Evolutionary conservation across 1,139 yeast species (phyloP).

Genomic region (Entelexis sorbosivorans): DNA sequence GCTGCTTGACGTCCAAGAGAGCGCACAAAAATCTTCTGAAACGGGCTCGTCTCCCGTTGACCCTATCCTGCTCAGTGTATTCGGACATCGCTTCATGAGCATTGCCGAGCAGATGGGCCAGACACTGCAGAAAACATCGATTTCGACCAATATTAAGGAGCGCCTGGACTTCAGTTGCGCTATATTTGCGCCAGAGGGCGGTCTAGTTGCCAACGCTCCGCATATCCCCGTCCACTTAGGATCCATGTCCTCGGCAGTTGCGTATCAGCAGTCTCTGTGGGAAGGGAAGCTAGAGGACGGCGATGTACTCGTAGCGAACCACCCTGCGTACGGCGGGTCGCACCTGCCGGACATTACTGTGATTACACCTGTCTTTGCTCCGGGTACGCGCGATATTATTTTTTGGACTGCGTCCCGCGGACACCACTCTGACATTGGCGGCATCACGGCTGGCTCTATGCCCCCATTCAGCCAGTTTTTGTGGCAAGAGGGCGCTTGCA

Average conservation of each 20-base stretch:
- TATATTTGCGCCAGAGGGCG: slow-evolving; percentile 61
- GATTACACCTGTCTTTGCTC: slow-evolving; percentile 58
- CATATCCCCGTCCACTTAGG: slow-evolving; percentile 83
- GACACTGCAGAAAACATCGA: slow-evolving; percentile 66
- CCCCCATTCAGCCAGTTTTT: slow-evolving; percentile 51
- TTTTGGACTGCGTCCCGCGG: slow-evolving; percentile 58
- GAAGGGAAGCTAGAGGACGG: slow-evolving; percentile 49
- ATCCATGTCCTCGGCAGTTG: slow-evolving; percentile 77
- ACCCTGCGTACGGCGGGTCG: slow-evolving; percentile 72
- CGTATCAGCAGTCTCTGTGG: slow-evolving; percentile 57
- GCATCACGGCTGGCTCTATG: slow-evolving; percentile 55
- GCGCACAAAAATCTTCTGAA: slow-evolving; percentile 30
- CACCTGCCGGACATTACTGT: slow-evolving; percentile 75
- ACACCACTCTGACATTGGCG: slow-evolving; percentile 62
- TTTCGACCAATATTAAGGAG: slow-evolving; percentile 78
- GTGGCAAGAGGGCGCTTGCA: slow-evolving; percentile 56
- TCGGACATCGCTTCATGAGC: slow-evolving; percentile 77
- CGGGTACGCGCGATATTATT: slow-evolving; percentile 33
- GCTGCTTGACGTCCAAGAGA: slow-evolving; percentile 31
- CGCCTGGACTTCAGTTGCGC: slow-evolving; percentile 80
- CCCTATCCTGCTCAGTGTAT: slow-evolving; percentile 64
- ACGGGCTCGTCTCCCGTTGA: slow-evolving; percentile 33
- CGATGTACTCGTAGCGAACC: slow-evolving; percentile 67
- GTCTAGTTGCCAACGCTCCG: slow-evolving; percentile 75
- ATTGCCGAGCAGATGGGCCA: slow-evolving; percentile 86